These are phyloP conservation scores for Globisporangium solare DNA, from an alignment of 352 stramenopile species.

Conservation along the genomic window DNA sequence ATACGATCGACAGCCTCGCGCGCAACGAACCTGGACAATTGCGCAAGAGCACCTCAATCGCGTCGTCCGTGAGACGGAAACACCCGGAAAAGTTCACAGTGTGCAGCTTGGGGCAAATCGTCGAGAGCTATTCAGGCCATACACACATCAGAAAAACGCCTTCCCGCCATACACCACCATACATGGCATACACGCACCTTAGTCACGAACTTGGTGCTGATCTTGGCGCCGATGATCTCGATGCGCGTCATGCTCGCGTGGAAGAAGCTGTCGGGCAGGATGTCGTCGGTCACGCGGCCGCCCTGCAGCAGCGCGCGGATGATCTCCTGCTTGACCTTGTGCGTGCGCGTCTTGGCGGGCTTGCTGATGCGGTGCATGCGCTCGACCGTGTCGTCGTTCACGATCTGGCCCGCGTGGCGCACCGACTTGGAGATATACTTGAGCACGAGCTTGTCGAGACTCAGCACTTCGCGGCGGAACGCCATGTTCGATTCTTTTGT, in stretches of 20 bases:
- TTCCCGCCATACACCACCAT: no score
- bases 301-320: constrained; percentile 71
- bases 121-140: constrained; percentile 38
- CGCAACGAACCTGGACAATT: constrained; percentile 60
- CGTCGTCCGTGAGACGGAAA: constrained; percentile 85
- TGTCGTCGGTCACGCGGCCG: constrained; percentile 76
- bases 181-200: constrained; percentile 29
- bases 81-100: constrained; percentile 84
- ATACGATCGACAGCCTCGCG: background rate
- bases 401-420: constrained; percentile 47
- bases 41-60: constrained; percentile 72
- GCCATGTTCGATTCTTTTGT: constrained; percentile 40
- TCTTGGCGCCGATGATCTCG: constrained; percentile 84
- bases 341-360: constrained; percentile 68
- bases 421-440: constrained; percentile 87
- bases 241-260: constrained; percentile 81
- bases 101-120: constrained; percentile 80
- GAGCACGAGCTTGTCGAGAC: constrained; percentile 84
- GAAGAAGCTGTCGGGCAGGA: constrained; percentile 80
- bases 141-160: constrained; percentile 1
- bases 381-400: constrained; percentile 68
- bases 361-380: constrained; percentile 70
- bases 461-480: constrained; percentile 79
- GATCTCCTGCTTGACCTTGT: constrained; percentile 86
- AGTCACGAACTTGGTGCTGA: constrained; percentile 69